Percentiles rank a stretch among this genome's conserved stretches.
These are phyloP conservation scores for Fraxinus americana DNA, from an alignment of 257 asterid species.

Conservation along the genomic window DNA sequence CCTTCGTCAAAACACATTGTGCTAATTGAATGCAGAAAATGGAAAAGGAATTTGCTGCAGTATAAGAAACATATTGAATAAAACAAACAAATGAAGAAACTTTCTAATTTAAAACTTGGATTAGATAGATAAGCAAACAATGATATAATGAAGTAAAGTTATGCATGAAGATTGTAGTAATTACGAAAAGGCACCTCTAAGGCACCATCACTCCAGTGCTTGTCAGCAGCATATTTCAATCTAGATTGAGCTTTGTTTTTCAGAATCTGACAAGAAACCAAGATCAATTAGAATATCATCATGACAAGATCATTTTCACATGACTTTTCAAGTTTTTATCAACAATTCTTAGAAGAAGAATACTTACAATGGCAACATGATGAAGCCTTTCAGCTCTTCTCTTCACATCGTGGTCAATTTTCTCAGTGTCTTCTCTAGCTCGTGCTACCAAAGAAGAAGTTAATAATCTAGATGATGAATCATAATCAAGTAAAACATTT, in stretches of 20 bases:
- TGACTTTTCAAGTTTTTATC: background rate
- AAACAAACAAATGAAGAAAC: constrained; percentile 8
- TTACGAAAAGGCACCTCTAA: constrained; percentile 51
- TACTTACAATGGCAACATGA: constrained; percentile 73
- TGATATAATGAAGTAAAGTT: background rate
- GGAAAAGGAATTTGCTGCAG: background rate
- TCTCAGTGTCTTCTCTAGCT: constrained; percentile 88
- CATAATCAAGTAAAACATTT: constrained; percentile 12
- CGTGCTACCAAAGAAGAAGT: constrained; percentile 57
- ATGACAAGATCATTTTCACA: background rate
- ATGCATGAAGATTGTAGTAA: background rate
- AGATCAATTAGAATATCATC: constrained; percentile 2
- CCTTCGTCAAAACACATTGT: constrained; percentile 9
- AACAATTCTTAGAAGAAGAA: constrained; percentile 25
- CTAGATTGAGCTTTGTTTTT: constrained; percentile 72
- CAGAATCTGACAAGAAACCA: constrained; percentile 53
- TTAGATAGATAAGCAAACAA: background rate
- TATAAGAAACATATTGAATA: background rate
- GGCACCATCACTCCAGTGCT: constrained; percentile 97
- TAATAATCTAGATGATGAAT: constrained; percentile 16
- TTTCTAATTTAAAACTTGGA: background rate
- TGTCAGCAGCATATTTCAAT: constrained; percentile 83
- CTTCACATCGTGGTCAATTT: constrained; percentile 75
- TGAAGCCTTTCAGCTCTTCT: constrained; percentile 88
- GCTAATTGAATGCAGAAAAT: background rate